Conservation (phyloP, 768 basidiomycete species). For the Mycena rebaudengoi region DNA sequence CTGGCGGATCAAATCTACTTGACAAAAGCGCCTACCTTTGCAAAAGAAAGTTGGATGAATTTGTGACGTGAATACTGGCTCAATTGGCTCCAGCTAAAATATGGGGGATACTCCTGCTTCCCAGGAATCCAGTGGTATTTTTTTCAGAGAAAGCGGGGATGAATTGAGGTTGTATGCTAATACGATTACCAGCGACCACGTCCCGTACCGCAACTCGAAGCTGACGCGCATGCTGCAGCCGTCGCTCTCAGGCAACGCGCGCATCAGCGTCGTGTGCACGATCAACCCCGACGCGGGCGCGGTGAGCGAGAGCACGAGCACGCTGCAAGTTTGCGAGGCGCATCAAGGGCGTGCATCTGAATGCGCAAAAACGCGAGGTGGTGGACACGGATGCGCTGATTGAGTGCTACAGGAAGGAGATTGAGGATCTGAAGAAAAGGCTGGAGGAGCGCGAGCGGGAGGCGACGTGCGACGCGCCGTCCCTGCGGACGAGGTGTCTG, state of each 20-base stretch:
- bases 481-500: constrained; percentile 55
- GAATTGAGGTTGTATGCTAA: not conserved
- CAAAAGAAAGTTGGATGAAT: too few relatives aligned
- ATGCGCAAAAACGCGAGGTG: constrained; percentile 93
- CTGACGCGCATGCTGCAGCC: constrained; percentile 94
- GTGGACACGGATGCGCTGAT: constrained; percentile 94
- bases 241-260: constrained; percentile 92
- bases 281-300: constrained; percentile 87
- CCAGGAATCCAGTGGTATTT: too few relatives aligned
- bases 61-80: too few relatives aligned
- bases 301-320: constrained; percentile 86
- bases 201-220: constrained; percentile 96
- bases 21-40: too few relatives aligned
- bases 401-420: constrained; percentile 93
- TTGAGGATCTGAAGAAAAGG: constrained; percentile 85
- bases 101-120: too few relatives aligned
- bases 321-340: constrained; percentile 90
- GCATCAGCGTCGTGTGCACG: constrained; percentile 96
- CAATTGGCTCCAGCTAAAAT: too few relatives aligned
- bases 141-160: too few relatives aligned
- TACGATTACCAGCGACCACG: constrained; percentile 70
- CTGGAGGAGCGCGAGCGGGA: constrained; percentile 77
- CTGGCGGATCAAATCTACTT: not conserved
- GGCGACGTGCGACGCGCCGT: constrained; percentile 45
- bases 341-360: constrained; percentile 88